Evolutionary conservation across 73 alveolate species (phyloP), one percentile per base, ranked within the genome.

Genomic region (Uronychia binucleata): DNA sequence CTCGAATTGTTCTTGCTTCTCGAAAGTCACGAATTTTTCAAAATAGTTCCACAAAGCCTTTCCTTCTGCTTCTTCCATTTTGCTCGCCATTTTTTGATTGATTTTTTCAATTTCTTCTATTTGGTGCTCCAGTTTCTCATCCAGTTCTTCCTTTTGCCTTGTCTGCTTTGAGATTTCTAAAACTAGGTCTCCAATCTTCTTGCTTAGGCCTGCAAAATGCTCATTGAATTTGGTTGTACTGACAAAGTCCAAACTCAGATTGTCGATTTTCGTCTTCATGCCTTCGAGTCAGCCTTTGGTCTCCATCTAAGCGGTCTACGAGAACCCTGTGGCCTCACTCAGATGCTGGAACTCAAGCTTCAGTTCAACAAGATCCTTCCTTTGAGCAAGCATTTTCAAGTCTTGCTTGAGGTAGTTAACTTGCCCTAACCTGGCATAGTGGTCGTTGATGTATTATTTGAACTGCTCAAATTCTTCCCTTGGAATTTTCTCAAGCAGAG

Each of bases 21-120:
- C 58, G 33, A 58, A 82, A 1, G 77, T 31, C 1, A 67, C 77
- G 78, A 32, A 82, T 1, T 31, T 31, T 27, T 60, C 57, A 46
- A 82, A 82, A 30, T 82, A 74, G 28, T 79, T 30, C 86, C 86
- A 79, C 25, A 79, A 27, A 28, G 28, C 30, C 29, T 57, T 19
- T 31, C 79, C 8, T 11, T 57, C 86, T 11, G 28, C 28, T 57
- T 11, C n/a, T 11, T 46, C 67, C 5, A 19, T 46, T 46, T 46
- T 46, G n/a, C 19, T 46, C n/a, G n/a, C 19, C n/a, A 46, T 5
- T 19, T 46, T 11, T 19, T 46, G 5, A 46, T 46, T 11, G 67
- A 46, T 46, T 46, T 46, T 19, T 46, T 46, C 19, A 46, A 5
- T 11, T 5, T 46, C 67, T 46, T 46, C 67, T 46, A 5, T 46